Evolutionary conservation across 2,329 filamentous ascomycete species (phyloP), one percentile per base, ranked within the genome.

Genomic region (Emmonsia crescens): DNA sequence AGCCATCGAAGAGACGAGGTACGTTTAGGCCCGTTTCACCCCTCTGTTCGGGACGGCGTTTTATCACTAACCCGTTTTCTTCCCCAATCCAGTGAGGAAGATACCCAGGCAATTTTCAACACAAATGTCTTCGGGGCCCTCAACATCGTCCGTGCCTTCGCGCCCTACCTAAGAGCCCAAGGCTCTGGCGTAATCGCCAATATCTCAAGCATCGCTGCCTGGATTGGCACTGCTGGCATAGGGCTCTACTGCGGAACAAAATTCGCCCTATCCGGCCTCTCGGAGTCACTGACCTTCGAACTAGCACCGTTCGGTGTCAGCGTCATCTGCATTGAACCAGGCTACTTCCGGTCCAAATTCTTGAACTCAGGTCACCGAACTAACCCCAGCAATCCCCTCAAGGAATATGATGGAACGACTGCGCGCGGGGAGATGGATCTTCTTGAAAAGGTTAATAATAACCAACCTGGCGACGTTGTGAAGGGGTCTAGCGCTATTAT

Each of bases 381-480:
- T n/a, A n/a, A n/a, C n/a, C n/a, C n/a, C n/a, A n/a, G n/a, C n/a
- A n/a, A n/a, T n/a, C n/a, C n/a, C n/a, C n/a, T n/a, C n/a, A n/a
- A n/a, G n/a, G n/a, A n/a, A n/a, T n/a, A n/a, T n/a, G n/a, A n/a
- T n/a, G n/a, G n/a, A n/a, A n/a, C n/a, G n/a, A n/a, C n/a, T n/a
- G n/a, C n/a, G n/a, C n/a, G n/a, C n/a, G n/a, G n/a, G n/a, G n/a
- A n/a, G n/a, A n/a, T n/a, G n/a, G n/a, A n/a, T n/a, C n/a, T n/a
- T n/a, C n/a, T n/a, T n/a, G n/a, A n/a, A n/a, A n/a, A n/a, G n/a
- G n/a, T n/a, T n/a, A n/a, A 84, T 63, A 74, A 79, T 19, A 77
- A 79, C 0, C 83, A 86, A 72, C 77, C 74, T 0, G 84, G 84
- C 0, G 82, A 86, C 67, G 76, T 82, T 2, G 71, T 70, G 21